phyloP scores from a whole-genome alignment of 2,329 filamentous ascomycete species.

The Grosmannia clavigera region DNA sequence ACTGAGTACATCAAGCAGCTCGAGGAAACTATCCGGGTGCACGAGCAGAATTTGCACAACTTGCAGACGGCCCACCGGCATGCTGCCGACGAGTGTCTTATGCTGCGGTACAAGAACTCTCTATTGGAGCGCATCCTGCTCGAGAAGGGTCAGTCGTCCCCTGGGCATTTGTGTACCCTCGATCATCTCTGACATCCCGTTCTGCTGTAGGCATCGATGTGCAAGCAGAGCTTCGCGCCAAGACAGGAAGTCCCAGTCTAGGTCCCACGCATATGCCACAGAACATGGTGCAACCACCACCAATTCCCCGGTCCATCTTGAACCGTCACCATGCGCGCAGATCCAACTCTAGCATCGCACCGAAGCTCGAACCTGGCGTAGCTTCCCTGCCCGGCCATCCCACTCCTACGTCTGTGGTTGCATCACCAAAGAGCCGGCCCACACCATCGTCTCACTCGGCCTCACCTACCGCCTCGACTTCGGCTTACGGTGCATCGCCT shows the following conservation, averaged over 20 bases:
- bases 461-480: conserved; percentile 38
- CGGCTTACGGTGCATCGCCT: conserved; percentile 27
- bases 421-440: conserved; percentile 60
- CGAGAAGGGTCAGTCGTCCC: conserved; percentile 62
- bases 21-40: conserved; percentile 91
- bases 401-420: conserved; percentile 37
- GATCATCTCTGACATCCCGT: background rate
- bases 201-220: conserved; percentile 71
- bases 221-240: conserved; percentile 85
- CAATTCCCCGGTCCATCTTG: conserved; percentile 68
- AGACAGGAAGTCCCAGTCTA: conserved; percentile 76
- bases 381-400: conserved; percentile 25
- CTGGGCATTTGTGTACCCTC: background rate
- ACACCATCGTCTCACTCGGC: conserved; percentile 67
- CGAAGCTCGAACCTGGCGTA: conserved; percentile 51
- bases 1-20: conserved; percentile 99
- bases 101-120: conserved; percentile 98
- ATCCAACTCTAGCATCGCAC: conserved; percentile 61
- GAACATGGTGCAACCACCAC: conserved; percentile 58
- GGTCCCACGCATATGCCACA: conserved; percentile 56
- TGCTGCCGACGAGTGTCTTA: conserved; percentile 91
- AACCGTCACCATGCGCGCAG: conserved; percentile 66
- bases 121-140: conserved; percentile 87
- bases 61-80: conserved; percentile 89
- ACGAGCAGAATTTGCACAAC: conserved; percentile 87